phyloP scores from a whole-genome alignment of 2,329 filamentous ascomycete species.

The Aspergillus unguis region DNA sequence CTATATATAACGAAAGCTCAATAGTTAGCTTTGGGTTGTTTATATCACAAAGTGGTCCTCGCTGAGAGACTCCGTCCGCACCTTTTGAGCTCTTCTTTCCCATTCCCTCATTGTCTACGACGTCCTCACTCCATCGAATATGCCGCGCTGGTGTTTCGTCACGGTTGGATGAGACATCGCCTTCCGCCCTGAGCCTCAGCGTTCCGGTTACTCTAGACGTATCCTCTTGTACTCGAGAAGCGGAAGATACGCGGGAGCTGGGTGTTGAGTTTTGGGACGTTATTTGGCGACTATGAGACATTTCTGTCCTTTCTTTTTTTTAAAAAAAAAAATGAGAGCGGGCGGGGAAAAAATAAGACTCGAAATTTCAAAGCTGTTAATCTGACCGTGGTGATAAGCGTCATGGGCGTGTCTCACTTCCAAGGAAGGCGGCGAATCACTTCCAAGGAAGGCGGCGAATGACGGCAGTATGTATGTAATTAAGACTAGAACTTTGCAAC shows the following conservation, averaged over 20 bases:
- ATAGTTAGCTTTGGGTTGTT: not conserved
- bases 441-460: too few relatives aligned
- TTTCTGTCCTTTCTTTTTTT: slow-evolving; percentile 6
- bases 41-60: not conserved
- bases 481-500: too few relatives aligned
- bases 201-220: slow-evolving; percentile 27
- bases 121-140: slow-evolving; percentile 89
- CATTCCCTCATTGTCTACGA: slow-evolving; percentile 92
- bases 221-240: slow-evolving; percentile 21
- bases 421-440: too few relatives aligned
- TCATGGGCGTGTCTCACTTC: too few relatives aligned
- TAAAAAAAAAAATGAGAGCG: not conserved
- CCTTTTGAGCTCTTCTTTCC: slow-evolving; percentile 94
- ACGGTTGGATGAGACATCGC: slow-evolving; percentile 9
- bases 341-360: not conserved
- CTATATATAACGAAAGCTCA: slow-evolving; percentile 45
- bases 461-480: too few relatives aligned
- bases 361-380: too few relatives aligned
- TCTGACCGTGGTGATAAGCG: too few relatives aligned
- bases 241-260: slow-evolving; percentile 25
- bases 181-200: slow-evolving; percentile 31
- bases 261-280: slow-evolving; percentile 2
- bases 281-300: slow-evolving; percentile 38
- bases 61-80: slow-evolving; percentile 34
- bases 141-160: slow-evolving; percentile 49